A percentile compares a stretch with the other conserved stretches of the same genome.
Conservation (phyloP, 306 rosid species). For the Cotoneaster glaucophyllus region DNA sequence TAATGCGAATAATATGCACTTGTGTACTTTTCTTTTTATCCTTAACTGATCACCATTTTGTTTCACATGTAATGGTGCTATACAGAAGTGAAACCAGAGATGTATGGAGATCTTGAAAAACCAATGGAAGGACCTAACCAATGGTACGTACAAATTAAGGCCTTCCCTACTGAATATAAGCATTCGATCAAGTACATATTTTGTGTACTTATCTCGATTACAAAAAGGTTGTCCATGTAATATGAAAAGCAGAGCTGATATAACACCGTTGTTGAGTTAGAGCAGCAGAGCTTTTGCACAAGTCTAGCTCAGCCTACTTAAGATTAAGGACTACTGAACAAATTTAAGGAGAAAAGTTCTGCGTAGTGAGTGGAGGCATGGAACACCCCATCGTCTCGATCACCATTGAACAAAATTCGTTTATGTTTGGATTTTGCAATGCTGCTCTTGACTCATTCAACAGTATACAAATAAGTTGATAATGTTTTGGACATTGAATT, state of each 20-base stretch:
- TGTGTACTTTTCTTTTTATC: not conserved
- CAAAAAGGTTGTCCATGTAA: not conserved
- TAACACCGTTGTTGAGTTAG: not conserved
- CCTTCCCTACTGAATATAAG: not conserved
- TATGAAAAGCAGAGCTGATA: not conserved
- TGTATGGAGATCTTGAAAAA: slow-evolving; percentile 85
- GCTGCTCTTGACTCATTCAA: not conserved
- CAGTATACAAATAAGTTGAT: no score
- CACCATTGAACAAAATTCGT: not conserved
- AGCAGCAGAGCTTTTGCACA: not conserved
- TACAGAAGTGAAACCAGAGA: slow-evolving; percentile 65
- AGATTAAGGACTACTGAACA: not conserved
- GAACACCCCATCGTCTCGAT: not conserved
- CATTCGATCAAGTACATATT: not conserved
- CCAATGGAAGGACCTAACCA: slow-evolving; percentile 76
- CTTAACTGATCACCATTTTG: not conserved
- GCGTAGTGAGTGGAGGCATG: not conserved
- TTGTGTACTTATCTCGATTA: not conserved
- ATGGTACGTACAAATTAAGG: slow-evolving; percentile 49
- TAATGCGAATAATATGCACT: no score
- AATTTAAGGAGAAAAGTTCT: not conserved
- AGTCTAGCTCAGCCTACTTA: not conserved
- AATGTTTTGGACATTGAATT: not conserved
- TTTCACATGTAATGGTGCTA: slow-evolving; percentile 53
- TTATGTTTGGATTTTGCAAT: not conserved